Percentiles rank a stretch among this genome's conserved stretches.
phyloP scores from a whole-genome alignment of 805 yeast genomes.

The Lachancea kluyveri region DNA sequence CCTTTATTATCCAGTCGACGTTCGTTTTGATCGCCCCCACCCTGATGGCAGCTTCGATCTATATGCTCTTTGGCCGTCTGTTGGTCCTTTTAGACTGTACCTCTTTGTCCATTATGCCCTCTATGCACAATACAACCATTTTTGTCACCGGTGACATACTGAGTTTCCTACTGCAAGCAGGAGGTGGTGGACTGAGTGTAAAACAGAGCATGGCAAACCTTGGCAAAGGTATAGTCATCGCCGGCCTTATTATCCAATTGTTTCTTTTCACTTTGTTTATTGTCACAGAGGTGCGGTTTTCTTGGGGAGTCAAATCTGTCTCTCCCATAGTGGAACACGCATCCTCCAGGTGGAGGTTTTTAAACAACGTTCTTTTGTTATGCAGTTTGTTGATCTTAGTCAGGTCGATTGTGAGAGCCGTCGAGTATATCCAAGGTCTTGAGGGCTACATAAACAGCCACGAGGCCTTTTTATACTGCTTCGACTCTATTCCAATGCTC shows the following conservation, averaged over 20 bases:
- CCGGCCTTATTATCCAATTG: conserved; percentile 27
- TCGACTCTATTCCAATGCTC: conserved; percentile 25
- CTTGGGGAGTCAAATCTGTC: conserved; percentile 2
- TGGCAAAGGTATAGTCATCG: conserved; percentile 21
- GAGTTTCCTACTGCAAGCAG: conserved; percentile 23
- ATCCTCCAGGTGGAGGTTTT: conserved; percentile 7
- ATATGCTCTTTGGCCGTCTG: conserved; percentile 24
- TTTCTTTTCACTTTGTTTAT: conserved; percentile 23
- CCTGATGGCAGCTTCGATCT: conserved; percentile 26
- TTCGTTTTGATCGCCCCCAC: conserved; percentile 27
- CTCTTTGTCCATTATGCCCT: conserved; percentile 8
- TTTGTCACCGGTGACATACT: conserved; percentile 28
- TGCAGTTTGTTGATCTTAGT: conserved; percentile 17
- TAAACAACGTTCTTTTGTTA: conserved; percentile 8
- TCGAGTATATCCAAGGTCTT: conserved; percentile 25
- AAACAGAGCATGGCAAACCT: not conserved
- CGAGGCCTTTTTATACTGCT: conserved; percentile 20
- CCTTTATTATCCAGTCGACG: conserved; percentile 22
- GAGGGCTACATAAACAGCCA: conserved; percentile 20
- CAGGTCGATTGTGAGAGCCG: conserved; percentile 24
- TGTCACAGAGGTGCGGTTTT: conserved; percentile 11
- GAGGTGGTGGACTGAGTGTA: conserved; percentile 27
- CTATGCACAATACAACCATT: conserved; percentile 17
- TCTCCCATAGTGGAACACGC: conserved; percentile 2
- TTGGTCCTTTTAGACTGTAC: conserved; percentile 8